Percentiles rank a stretch among this genome's conserved stretches.
These are phyloP conservation scores for Puccinellia tenuiflora DNA, from an alignment of 176 grass and related monocot species.

Conservation along the genomic window DNA sequence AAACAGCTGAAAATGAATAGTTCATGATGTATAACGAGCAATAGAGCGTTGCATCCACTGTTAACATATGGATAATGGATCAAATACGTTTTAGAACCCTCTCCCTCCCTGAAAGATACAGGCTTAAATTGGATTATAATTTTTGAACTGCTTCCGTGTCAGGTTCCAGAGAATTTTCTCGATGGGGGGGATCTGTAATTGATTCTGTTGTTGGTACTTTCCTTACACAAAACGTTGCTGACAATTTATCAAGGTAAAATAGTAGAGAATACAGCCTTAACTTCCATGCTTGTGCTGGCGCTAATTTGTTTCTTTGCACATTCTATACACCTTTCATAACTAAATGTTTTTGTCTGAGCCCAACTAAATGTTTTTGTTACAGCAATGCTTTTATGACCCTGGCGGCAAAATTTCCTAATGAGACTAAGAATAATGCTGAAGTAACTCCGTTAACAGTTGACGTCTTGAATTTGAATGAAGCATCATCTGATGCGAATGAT, in stretches of 20 bases:
- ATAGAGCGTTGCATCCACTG: background rate
- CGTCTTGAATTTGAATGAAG: background rate
- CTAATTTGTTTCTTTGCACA: background rate
- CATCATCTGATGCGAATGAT: slow-evolving; percentile 7
- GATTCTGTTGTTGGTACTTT: slow-evolving; percentile 51
- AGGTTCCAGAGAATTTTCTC: slow-evolving; percentile 45
- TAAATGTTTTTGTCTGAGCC: background rate
- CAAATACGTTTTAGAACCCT: background rate
- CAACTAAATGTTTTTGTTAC: background rate
- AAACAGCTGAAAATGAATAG: background rate
- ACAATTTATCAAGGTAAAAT: slow-evolving; percentile 52
- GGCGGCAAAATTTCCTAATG: slow-evolving; percentile 36
- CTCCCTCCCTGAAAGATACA: background rate
- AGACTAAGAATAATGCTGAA: slow-evolving; percentile 15
- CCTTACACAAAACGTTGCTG: slow-evolving; percentile 48
- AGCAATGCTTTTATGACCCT: slow-evolving; percentile 47
- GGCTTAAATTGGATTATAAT: slow-evolving; percentile 19
- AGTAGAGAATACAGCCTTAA: background rate
- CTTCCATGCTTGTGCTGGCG: slow-evolving; percentile 4
- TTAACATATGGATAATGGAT: background rate
- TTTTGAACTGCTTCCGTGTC: slow-evolving; percentile 21
- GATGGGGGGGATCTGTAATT: slow-evolving; percentile 42
- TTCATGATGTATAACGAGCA: background rate
- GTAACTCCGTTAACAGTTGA: background rate
- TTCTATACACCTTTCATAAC: background rate